Evolutionary conservation across 352 stramenopile species (phyloP).

Genomic region (Phytophthora multivora): DNA sequence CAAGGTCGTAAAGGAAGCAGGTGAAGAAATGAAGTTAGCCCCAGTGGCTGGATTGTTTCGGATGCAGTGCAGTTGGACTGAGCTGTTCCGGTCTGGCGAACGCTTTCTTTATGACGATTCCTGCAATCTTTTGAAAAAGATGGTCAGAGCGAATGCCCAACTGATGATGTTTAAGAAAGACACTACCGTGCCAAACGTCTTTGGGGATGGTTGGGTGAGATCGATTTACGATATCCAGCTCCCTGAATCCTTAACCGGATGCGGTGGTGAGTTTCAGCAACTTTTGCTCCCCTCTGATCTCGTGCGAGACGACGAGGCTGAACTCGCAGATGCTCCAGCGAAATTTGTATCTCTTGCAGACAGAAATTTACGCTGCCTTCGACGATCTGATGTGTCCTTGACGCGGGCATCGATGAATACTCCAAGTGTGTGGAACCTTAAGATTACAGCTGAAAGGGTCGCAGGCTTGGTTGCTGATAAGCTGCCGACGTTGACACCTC

Average conservation of each 20-base stretch:
- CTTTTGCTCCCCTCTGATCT: slow-evolving; percentile 33
- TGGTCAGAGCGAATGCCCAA: slow-evolving; percentile 20
- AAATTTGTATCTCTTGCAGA: slow-evolving; percentile 23
- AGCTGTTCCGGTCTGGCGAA: slow-evolving; percentile 4
- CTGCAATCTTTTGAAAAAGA: slow-evolving; percentile 18
- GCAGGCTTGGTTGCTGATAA: slow-evolving; percentile 20
- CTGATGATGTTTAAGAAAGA: slow-evolving; percentile 14
- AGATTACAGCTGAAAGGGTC: background rate
- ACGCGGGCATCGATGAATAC: slow-evolving; percentile 41
- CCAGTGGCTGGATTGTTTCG: background rate
- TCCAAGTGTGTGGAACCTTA: slow-evolving; percentile 36
- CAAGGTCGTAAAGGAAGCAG: background rate
- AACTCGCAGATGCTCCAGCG: slow-evolving; percentile 13
- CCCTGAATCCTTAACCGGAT: background rate
- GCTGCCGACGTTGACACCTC: background rate
- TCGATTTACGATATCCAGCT: background rate
- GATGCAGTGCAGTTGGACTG: slow-evolving; percentile 26
- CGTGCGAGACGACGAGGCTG: slow-evolving; percentile 29
- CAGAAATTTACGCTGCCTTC: slow-evolving; percentile 20
- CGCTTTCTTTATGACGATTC: slow-evolving; percentile 25
- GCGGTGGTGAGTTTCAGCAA: slow-evolving; percentile 14
- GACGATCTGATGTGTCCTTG: slow-evolving; percentile 24
- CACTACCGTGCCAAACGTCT: slow-evolving; percentile 24
- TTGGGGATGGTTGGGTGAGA: slow-evolving; percentile 15
- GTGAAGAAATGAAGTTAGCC: background rate